Conservation (phyloP, 192 early-diverging fungal species). For the Neocallimastix lanati region DNA sequence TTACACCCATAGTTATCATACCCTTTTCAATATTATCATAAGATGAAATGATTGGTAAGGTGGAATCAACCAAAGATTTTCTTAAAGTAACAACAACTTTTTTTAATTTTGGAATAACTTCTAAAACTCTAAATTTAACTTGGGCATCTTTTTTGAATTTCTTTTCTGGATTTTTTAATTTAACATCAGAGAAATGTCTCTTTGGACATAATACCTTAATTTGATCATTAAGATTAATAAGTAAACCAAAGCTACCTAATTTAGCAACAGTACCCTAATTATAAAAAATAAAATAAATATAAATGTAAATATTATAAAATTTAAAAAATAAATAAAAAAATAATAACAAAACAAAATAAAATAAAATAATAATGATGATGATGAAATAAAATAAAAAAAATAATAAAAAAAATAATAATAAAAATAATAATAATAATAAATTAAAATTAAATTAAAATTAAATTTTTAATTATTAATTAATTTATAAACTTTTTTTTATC, state of each 20-base stretch:
- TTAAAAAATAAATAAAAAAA: too few relatives aligned
- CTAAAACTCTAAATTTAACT: not conserved
- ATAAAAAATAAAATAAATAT: too few relatives aligned
- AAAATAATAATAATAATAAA: too few relatives aligned
- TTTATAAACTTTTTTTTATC: too few relatives aligned
- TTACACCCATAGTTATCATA: conserved; percentile 38
- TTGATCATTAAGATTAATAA: conserved; percentile 29
- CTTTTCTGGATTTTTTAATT: conserved; percentile 2
- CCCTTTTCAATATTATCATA: conserved; percentile 42
- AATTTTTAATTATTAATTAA: too few relatives aligned
- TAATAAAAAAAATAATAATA: not conserved
- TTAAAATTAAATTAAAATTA: too few relatives aligned
- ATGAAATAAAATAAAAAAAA: not conserved
- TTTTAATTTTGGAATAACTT: not conserved
- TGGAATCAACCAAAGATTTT: conserved; percentile 39
- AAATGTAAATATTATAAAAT: too few relatives aligned
- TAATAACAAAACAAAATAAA: too few relatives aligned
- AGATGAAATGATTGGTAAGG: conserved; percentile 39
- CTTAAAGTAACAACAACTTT: not conserved
- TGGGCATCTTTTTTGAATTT: not conserved
- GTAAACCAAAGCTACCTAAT: conserved; percentile 15
- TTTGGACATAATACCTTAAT: conserved; percentile 55
- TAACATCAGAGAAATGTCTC: conserved; percentile 55
- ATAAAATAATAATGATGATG: too few relatives aligned
- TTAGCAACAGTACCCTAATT: conserved; percentile 18